These are phyloP conservation scores for Diaporthe sp. DNA, from an alignment of 2,329 filamentous ascomycete genomes.

Conservation along the genomic window DNA sequence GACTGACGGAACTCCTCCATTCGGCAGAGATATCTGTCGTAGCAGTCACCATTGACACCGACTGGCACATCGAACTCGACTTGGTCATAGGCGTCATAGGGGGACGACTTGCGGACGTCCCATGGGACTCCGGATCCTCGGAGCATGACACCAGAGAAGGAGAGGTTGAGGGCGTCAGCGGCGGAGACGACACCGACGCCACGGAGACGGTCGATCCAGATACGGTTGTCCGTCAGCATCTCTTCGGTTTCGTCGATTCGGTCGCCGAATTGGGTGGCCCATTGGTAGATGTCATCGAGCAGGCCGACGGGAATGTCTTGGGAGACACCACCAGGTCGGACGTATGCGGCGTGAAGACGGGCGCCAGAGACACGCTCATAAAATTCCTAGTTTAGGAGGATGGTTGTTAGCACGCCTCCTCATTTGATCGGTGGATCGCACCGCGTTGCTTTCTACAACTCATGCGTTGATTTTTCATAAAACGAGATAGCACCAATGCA, in stretches of 20 bases:
- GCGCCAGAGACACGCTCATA: constrained; percentile 99
- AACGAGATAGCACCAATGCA: constrained; percentile 33
- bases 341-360: constrained; percentile 96
- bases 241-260: constrained; percentile 99
- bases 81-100: constrained; percentile 97
- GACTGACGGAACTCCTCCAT: constrained; percentile 99
- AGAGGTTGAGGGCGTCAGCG: constrained; percentile 95
- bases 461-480: constrained; percentile 24
- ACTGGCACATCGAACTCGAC: constrained; percentile 99
- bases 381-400: constrained; percentile 80
- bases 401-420: constrained; percentile 26
- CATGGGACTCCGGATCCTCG: constrained; percentile 95
- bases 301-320: constrained; percentile 95
- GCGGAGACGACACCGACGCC: constrained; percentile 93
- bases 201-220: constrained; percentile 96
- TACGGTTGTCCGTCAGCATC: constrained; percentile 98
- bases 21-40: constrained; percentile 97
- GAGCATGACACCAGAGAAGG: constrained; percentile 97
- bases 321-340: constrained; percentile 95
- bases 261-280: constrained; percentile 98
- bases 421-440: not conserved
- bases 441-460: not conserved
- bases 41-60: constrained; percentile 97
- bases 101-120: constrained; percentile 96
- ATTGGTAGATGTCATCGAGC: constrained; percentile 99